Evolutionary conservation across 169 alveolate genomes (phyloP).

Genomic region (Eimeria mitis): DNA sequence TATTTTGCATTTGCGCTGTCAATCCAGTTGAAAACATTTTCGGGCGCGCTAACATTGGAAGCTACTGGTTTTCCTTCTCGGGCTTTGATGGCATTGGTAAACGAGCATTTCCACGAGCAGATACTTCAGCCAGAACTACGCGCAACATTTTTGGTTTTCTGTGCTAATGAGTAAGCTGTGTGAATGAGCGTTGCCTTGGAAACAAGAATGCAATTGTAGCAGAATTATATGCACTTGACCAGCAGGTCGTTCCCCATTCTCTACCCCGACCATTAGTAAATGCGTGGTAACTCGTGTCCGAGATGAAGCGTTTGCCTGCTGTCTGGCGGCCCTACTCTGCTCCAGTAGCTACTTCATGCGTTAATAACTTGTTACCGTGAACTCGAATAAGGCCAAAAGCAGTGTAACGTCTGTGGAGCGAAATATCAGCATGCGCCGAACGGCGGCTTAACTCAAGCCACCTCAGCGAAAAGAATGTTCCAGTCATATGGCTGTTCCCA

Average conservation of each 20-base stretch:
- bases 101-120: background rate
- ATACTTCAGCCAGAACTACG: background rate
- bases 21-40: background rate
- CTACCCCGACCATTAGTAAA: background rate
- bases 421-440: background rate
- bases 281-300: no score
- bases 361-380: background rate
- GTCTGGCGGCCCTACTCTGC: background rate
- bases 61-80: background rate
- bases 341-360: background rate
- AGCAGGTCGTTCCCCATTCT: background rate
- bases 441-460: conserved; percentile 31
- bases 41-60: background rate
- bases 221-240: background rate
- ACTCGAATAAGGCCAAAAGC: background rate
- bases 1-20: background rate
- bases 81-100: background rate
- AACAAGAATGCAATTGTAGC: background rate
- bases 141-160: background rate
- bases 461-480: background rate
- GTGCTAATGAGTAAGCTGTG: background rate
- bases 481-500: background rate
- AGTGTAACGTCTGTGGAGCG: background rate
- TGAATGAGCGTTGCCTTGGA: background rate
- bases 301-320: no score